Evolutionary conservation across 441 rosid species (phyloP).

Genomic region (Hura crepitans): DNA sequence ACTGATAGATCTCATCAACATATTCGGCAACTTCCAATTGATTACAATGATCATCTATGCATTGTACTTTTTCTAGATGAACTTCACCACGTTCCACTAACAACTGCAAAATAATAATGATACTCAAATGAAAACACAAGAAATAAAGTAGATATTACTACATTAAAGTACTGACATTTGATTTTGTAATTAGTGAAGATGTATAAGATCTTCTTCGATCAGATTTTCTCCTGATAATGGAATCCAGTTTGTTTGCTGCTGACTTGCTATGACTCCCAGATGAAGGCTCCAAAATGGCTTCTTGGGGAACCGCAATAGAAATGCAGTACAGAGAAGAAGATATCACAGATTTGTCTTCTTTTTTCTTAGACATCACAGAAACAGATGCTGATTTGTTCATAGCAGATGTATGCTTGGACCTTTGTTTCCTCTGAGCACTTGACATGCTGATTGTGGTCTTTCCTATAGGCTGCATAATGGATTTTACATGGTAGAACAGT

Average conservation of each 20-base stretch:
- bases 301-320: slow-evolving; percentile 35
- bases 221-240: slow-evolving; percentile 44
- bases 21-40: slow-evolving; percentile 93
- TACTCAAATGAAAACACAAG: slow-evolving; percentile 22
- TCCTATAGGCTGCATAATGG: slow-evolving; percentile 42
- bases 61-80: slow-evolving; percentile 47
- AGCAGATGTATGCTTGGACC: slow-evolving; percentile 33
- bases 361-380: slow-evolving; percentile 34
- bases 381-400: slow-evolving; percentile 30
- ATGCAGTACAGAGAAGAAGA: slow-evolving; percentile 35
- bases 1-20: slow-evolving; percentile 83
- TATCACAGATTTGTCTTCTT: slow-evolving; percentile 26
- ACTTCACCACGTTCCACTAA: slow-evolving; percentile 45
- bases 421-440: slow-evolving; percentile 36
- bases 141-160: slow-evolving; percentile 8
- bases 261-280: slow-evolving; percentile 31
- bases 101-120: slow-evolving; percentile 42
- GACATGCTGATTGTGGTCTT: slow-evolving; percentile 40
- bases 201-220: slow-evolving; percentile 85
- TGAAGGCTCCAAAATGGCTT: slow-evolving; percentile 31
- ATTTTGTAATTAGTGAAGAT: slow-evolving; percentile 58
- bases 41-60: slow-evolving; percentile 69
- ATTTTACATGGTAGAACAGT: slow-evolving; percentile 17
- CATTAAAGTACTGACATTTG: slow-evolving; percentile 46
- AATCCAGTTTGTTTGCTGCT: slow-evolving; percentile 27